Conservation (phyloP, 2,329 filamentous ascomycete genomes). For the Xylaria digitata region DNA sequence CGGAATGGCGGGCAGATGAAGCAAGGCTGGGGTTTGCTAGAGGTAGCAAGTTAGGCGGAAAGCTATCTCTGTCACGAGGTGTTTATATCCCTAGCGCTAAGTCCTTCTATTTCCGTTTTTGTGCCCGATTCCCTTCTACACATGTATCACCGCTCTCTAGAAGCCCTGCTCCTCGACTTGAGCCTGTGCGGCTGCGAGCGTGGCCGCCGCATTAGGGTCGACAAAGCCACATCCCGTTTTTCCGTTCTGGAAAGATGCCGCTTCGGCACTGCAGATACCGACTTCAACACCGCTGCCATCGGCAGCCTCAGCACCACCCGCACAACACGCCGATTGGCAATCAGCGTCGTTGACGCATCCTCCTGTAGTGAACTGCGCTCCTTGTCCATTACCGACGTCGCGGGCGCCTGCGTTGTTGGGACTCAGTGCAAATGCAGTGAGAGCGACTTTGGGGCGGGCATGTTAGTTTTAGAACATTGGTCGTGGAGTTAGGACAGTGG, state of each 20-base stretch:
- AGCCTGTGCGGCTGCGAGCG: conserved; percentile 48
- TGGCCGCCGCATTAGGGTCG: conserved; percentile 50
- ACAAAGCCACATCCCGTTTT: conserved; percentile 54
- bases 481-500: neutral
- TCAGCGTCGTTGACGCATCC: conserved; percentile 52
- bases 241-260: conserved; percentile 52
- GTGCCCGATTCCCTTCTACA: neutral
- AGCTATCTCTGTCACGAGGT: neutral
- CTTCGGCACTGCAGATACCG: conserved; percentile 52
- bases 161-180: conserved; percentile 53
- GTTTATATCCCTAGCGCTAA: neutral
- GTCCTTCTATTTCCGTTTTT: neutral
- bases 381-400: conserved; percentile 51
- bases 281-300: conserved; percentile 44
- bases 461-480: conserved; percentile 26
- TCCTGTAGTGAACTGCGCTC: conserved; percentile 53
- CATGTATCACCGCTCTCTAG: conserved; percentile 19
- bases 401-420: conserved; percentile 52
- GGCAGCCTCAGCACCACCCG: conserved; percentile 45
- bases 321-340: conserved; percentile 51
- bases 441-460: conserved; percentile 44
- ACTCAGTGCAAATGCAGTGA: conserved; percentile 49
- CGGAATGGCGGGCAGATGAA: neutral
- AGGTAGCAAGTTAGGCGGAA: neutral
- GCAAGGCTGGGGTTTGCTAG: neutral